Evolutionary conservation across 495 filamentous ascomycete species (phyloP).

Genomic region (Aspergillus haitiensis): DNA sequence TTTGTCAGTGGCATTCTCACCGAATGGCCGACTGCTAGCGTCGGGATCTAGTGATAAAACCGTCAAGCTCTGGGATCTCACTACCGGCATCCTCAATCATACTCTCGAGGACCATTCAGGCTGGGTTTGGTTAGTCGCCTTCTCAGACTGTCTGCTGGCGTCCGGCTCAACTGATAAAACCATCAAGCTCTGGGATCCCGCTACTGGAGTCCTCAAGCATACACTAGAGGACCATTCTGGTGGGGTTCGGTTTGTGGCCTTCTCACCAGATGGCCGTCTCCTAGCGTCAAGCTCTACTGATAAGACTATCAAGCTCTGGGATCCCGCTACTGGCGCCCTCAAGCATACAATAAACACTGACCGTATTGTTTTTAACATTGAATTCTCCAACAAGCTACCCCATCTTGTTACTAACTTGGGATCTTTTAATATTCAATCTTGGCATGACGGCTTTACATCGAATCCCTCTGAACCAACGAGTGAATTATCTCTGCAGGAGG

Average conservation of each 20-base stretch:
- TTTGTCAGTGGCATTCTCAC: slow-evolving; percentile 4
- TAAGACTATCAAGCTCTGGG: slow-evolving; percentile 23
- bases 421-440: slow-evolving; percentile 7
- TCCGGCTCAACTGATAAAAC: background rate
- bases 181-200: background rate
- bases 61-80: slow-evolving; percentile 20
- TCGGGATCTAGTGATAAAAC: background rate
- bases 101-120: background rate
- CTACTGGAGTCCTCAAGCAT: background rate
- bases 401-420: slow-evolving; percentile 8
- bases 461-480: slow-evolving; percentile 3
- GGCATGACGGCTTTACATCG: slow-evolving; percentile 8
- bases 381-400: slow-evolving; percentile 7
- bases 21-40: background rate
- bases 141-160: background rate
- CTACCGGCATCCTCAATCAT: background rate
- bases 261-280: slow-evolving; percentile 5
- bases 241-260: background rate
- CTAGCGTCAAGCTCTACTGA: slow-evolving; percentile 24
- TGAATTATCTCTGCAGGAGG: slow-evolving; percentile 4
- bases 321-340: background rate
- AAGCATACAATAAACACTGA: background rate
- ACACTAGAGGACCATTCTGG: background rate
- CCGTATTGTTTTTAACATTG: slow-evolving; percentile 13
- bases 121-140: background rate